phyloP scores from a whole-genome alignment of 176 grass and related monocot genomes.

The Neostapfia colusana region DNA sequence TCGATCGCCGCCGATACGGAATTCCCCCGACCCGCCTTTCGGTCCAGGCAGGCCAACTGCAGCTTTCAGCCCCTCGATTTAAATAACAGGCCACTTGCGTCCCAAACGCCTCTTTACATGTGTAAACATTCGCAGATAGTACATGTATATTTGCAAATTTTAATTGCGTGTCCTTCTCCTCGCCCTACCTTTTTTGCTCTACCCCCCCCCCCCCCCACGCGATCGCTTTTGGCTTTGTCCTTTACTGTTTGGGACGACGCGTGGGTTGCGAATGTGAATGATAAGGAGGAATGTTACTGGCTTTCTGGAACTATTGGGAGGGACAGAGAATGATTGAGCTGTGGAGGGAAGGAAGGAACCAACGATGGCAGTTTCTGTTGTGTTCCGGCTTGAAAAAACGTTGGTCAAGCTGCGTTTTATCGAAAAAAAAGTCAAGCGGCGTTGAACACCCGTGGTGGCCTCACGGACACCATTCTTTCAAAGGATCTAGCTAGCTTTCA shows the following conservation, averaged over 20 bases:
- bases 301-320: background rate
- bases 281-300: constrained; percentile 30
- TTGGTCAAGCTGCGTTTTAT: too few species aligned
- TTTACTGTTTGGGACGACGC: constrained; percentile 12
- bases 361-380: background rate
- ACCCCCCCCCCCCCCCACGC: background rate
- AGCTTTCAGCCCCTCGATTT: constrained; percentile 16
- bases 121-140: background rate
- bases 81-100: constrained; percentile 2
- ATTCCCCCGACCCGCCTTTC: constrained; percentile 17
- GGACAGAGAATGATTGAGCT: background rate
- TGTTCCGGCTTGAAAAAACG: background rate
- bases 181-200: constrained; percentile 9
- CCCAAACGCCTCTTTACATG: background rate
- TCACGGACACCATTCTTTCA: background rate
- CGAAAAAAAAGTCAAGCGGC: too few species aligned
- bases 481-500: background rate
- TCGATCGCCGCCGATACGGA: background rate
- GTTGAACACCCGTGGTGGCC: background rate
- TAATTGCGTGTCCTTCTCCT: background rate
- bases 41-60: constrained; percentile 36
- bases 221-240: constrained; percentile 12
- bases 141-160: background rate
- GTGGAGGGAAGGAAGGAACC: too few species aligned
- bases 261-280: background rate